phyloP scores from a whole-genome alignment of 2,329 filamentous ascomycete genomes.

The Daldinia sp. region DNA sequence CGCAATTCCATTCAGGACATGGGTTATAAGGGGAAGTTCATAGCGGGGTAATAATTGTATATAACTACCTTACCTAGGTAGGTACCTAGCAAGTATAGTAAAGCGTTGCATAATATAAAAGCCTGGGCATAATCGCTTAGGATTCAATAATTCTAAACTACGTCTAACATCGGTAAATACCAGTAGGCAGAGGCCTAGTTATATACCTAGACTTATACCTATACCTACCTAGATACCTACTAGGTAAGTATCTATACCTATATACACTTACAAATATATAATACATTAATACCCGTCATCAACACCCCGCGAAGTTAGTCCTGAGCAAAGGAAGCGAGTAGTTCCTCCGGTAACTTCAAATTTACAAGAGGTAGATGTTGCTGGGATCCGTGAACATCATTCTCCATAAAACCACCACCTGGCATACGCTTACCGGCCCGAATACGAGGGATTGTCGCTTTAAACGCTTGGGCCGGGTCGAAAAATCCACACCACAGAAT shows the following conservation, averaged over 20 bases:
- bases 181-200: no score
- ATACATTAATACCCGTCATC: slow-evolving; percentile 4
- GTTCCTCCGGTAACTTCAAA: slow-evolving; percentile 39
- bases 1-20: slow-evolving; percentile 29
- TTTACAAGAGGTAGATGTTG: slow-evolving; percentile 47
- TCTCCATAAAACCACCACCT: slow-evolving; percentile 51
- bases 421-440: slow-evolving; percentile 35
- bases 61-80: background rate
- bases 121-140: background rate
- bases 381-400: slow-evolving; percentile 51
- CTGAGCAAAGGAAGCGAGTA: slow-evolving; percentile 32
- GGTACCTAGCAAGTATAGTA: background rate
- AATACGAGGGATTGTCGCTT: slow-evolving; percentile 56
- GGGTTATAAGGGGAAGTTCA: slow-evolving; percentile 20
- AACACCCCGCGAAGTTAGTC: background rate
- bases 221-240: no score
- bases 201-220: no score
- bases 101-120: background rate
- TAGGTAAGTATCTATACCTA: no score
- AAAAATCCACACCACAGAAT: slow-evolving; percentile 58
- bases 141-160: background rate
- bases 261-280: slow-evolving; percentile 3
- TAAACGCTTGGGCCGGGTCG: slow-evolving; percentile 61
- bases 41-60: background rate
- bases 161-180: background rate